Conservation (phyloP, 2,329 filamentous ascomycete genomes). For the Colletotrichum tropicale region DNA sequence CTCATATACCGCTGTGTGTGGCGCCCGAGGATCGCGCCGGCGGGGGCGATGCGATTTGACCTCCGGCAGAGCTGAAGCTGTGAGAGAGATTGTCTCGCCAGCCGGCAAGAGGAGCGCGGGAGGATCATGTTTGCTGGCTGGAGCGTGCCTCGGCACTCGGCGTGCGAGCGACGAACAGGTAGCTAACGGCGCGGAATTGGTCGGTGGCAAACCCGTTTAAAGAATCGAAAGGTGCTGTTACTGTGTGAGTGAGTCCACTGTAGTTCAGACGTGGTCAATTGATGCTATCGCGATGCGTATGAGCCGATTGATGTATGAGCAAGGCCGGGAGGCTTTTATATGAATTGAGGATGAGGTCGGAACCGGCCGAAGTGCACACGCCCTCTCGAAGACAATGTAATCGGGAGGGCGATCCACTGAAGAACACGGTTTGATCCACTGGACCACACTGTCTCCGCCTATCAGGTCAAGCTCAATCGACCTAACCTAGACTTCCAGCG, state of each 20-base stretch:
- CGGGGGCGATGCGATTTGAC: background rate
- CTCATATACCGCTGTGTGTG: slow-evolving; percentile 10
- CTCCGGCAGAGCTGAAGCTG: background rate
- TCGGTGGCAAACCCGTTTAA: background rate
- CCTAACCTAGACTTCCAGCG: background rate
- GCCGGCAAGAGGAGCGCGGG: slow-evolving; percentile 8
- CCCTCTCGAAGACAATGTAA: background rate
- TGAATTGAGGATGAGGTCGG: background rate
- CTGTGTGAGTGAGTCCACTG: background rate
- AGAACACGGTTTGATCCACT: background rate
- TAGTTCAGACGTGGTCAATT: background rate
- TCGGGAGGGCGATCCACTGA: background rate
- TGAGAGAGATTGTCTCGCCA: slow-evolving; percentile 11
- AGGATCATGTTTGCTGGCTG: slow-evolving; percentile 1
- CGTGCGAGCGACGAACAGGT: background rate
- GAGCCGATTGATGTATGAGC: background rate
- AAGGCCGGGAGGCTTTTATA: background rate
- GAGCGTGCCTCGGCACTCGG: background rate
- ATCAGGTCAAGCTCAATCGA: background rate
- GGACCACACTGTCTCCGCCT: background rate
- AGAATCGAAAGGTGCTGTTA: background rate
- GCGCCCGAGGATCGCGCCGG: background rate
- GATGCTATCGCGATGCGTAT: background rate
- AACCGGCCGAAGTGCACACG: slow-evolving; percentile 3
- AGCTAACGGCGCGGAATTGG: background rate